Conservation (phyloP, 192 early-diverging fungal species). For the Rhizoclosmatium globosum region DNA sequence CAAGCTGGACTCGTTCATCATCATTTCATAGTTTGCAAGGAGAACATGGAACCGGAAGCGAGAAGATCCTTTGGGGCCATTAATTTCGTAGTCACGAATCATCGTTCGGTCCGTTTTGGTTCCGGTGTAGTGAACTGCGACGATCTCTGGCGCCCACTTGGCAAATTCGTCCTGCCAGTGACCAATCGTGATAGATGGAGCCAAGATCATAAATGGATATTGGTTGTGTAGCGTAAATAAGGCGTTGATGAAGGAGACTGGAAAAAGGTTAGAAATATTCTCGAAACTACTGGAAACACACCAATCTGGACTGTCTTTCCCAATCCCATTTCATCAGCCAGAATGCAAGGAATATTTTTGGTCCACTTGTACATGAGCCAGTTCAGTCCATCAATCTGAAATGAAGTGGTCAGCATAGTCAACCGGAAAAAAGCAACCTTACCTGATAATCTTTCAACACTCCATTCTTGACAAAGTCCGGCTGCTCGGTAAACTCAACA, state of each 20-base stretch:
- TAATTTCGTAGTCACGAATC: slow-evolving; percentile 63
- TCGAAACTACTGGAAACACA: neutral
- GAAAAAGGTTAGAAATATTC: slow-evolving; percentile 1
- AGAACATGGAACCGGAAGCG: slow-evolving; percentile 73
- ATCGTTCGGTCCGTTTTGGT: slow-evolving; percentile 50
- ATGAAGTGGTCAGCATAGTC: neutral
- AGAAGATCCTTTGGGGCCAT: slow-evolving; percentile 6
- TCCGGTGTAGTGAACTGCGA: slow-evolving; percentile 66
- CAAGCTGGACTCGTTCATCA: slow-evolving; percentile 52
- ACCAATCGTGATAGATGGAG: slow-evolving; percentile 67
- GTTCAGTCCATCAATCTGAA: slow-evolving; percentile 41
- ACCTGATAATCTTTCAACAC: slow-evolving; percentile 70
- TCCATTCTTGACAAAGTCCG: slow-evolving; percentile 60
- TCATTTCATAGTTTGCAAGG: slow-evolving; percentile 68
- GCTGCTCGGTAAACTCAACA: slow-evolving; percentile 62
- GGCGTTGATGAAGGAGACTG: slow-evolving; percentile 60
- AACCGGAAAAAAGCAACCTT: slow-evolving; percentile 48
- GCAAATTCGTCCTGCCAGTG: slow-evolving; percentile 79
- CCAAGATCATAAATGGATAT: slow-evolving; percentile 74
- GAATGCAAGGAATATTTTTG: slow-evolving; percentile 63
- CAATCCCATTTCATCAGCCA: slow-evolving; percentile 83
- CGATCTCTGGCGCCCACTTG: slow-evolving; percentile 73
- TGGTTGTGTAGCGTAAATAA: slow-evolving; percentile 55
- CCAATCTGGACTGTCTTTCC: slow-evolving; percentile 80
- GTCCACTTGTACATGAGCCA: slow-evolving; percentile 77